Percentiles rank a stretch among this genome's conserved stretches.
These are phyloP conservation scores for Linaria vulgaris DNA, from an alignment of 257 asterid genomes.

Conservation along the genomic window DNA sequence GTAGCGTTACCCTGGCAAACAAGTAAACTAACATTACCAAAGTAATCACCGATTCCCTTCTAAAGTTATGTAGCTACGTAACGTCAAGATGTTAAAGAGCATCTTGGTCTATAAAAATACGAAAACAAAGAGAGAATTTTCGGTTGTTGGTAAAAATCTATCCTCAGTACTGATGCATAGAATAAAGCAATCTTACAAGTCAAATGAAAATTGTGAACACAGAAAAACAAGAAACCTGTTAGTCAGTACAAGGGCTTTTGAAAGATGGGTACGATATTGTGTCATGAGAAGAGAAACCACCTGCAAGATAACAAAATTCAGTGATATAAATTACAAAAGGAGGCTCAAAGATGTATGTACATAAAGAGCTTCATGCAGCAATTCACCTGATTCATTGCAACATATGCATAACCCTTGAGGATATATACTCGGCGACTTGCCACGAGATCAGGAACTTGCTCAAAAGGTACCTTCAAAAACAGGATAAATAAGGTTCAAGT, in stretches of 20 bases:
- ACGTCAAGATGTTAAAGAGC: conserved; percentile 13
- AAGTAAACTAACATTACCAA: background rate
- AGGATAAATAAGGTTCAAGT: conserved; percentile 17
- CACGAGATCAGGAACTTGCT: conserved; percentile 94
- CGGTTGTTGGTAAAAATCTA: conserved; percentile 9
- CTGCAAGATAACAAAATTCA: conserved; percentile 39
- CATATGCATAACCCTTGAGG: conserved; percentile 83
- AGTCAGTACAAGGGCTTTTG: conserved; percentile 90
- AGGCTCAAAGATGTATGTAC: conserved; percentile 16
- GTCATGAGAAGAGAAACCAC: conserved; percentile 79
- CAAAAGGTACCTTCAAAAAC: conserved; percentile 82
- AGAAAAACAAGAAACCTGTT: conserved; percentile 57
- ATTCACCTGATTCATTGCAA: conserved; percentile 82
- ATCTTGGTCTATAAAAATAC: conserved; percentile 6
- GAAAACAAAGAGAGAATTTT: conserved; percentile 14
- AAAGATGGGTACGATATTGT: conserved; percentile 80
- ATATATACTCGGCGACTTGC: conserved; percentile 77
- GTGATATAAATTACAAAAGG: conserved; percentile 19
- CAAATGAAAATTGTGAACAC: background rate
- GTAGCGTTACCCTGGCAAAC: conserved; percentile 10
- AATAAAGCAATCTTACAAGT: conserved; percentile 1
- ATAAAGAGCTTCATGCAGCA: conserved; percentile 24
- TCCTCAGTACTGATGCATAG: background rate
- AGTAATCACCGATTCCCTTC: background rate
- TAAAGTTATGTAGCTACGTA: conserved; percentile 8